phyloP scores from a whole-genome alignment of 306 rosid genomes.

The Carpinus fangiana region DNA sequence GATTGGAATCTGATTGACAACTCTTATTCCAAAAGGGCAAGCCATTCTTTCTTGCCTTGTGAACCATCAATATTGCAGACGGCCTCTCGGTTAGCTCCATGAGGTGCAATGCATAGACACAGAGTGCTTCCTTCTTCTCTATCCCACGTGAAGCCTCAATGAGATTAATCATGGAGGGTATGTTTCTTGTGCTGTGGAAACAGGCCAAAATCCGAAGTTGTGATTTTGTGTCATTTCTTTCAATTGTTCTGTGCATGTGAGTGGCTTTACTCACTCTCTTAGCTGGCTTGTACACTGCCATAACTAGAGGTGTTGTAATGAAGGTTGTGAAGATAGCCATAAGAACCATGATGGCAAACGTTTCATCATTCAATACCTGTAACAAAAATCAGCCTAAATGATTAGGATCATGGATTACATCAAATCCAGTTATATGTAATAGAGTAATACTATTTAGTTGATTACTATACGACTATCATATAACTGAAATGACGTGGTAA shows the following conservation, averaged over 20 bases:
- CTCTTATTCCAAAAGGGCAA: conserved; percentile 67
- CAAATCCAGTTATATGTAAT: background rate
- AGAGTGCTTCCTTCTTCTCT: conserved; percentile 51
- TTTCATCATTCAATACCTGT: conserved; percentile 90
- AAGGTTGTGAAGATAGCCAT: conserved; percentile 92
- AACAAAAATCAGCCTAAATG: conserved; percentile 16
- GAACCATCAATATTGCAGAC: conserved; percentile 67
- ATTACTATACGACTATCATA: too few species aligned
- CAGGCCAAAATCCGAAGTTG: conserved; percentile 72
- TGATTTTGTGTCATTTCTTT: conserved; percentile 48
- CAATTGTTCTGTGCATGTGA: conserved; percentile 63
- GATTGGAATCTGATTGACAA: conserved; percentile 26
- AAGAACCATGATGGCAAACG: conserved; percentile 86
- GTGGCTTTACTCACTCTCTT: conserved; percentile 35
- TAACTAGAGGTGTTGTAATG: conserved; percentile 81
- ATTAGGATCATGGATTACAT: background rate
- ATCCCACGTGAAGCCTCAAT: conserved; percentile 80
- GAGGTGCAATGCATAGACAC: conserved; percentile 84
- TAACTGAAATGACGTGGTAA: too few species aligned
- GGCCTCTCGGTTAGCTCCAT: conserved; percentile 71
- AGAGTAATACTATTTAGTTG: too few species aligned
- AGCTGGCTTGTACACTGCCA: conserved; percentile 62
- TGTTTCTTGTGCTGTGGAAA: conserved; percentile 60
- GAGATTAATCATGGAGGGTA: conserved; percentile 73
- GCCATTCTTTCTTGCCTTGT: conserved; percentile 59